Evolutionary conservation across 495 filamentous ascomycete genomes (phyloP).

Genomic region (Copromyces sp.): DNA sequence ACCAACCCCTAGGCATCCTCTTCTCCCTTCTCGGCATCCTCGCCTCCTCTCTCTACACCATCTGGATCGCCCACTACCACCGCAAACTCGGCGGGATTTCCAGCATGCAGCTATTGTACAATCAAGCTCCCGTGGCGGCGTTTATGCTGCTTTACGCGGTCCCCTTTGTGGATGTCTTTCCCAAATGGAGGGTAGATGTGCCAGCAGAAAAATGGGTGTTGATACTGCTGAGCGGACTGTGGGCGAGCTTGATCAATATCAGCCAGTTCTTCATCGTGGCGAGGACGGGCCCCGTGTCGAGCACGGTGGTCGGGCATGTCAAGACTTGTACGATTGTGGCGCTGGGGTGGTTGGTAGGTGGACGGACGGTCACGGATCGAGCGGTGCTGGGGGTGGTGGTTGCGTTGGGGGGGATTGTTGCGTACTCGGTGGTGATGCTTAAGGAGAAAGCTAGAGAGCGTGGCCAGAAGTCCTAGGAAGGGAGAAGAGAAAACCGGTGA

Average conservation of each 20-base stretch:
- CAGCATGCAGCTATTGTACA: conserved; percentile 63
- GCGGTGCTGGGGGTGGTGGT: conserved; percentile 42
- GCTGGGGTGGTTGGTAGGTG: conserved; percentile 45
- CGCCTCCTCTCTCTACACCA: conserved; percentile 58
- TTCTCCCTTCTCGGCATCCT: conserved; percentile 55
- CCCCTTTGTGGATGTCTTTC: conserved; percentile 54
- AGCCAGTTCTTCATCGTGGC: conserved; percentile 69
- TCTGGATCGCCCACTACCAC: conserved; percentile 59
- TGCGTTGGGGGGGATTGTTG: conserved; percentile 45
- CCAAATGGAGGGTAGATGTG: conserved; percentile 24
- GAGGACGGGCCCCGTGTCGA: conserved; percentile 57
- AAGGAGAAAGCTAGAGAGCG: conserved; percentile 12
- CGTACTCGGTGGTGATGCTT: conserved; percentile 14
- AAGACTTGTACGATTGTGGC: conserved; percentile 52
- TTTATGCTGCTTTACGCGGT: conserved; percentile 55
- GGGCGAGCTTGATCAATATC: conserved; percentile 60
- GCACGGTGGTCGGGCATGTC: conserved; percentile 61
- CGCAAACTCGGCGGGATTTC: conserved; percentile 50
- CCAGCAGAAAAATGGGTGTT: conserved; percentile 41
- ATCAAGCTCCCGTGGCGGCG: conserved; percentile 57
- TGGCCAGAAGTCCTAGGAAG: background rate
- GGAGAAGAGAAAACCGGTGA: background rate
- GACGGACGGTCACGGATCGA: conserved; percentile 41
- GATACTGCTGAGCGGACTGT: conserved; percentile 48
- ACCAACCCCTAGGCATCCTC: conserved; percentile 43